Evolutionary conservation across 169 alveolate species (phyloP).

Genomic region (Fabrea salina): DNA sequence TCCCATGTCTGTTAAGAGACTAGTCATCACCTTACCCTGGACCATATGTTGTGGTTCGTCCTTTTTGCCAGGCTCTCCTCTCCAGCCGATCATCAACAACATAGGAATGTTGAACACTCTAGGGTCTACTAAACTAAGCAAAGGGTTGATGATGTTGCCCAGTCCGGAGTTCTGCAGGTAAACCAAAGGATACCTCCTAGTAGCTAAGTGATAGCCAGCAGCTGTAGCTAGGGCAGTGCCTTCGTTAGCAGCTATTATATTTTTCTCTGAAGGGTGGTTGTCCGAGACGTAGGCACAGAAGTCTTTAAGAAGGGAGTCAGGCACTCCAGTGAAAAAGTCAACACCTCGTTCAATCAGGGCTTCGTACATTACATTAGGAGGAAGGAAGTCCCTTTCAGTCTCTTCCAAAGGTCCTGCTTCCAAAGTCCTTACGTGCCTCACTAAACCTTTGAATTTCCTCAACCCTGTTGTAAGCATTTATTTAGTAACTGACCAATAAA

Average conservation of each 20-base stretch:
- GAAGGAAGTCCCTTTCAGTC: conserved; percentile 27
- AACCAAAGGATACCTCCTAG: conserved; percentile 68
- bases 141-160: conserved; percentile 76
- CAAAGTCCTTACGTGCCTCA: neutral
- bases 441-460: neutral
- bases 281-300: conserved; percentile 47
- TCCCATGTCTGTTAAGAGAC: conserved; percentile 65
- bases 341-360: conserved; percentile 49
- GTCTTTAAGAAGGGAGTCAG: conserved; percentile 70
- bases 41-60: conserved; percentile 79
- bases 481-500: no score
- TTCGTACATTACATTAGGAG: conserved; percentile 49
- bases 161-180: conserved; percentile 74
- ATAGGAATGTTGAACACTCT: conserved; percentile 74
- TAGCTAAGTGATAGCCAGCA: conserved; percentile 74
- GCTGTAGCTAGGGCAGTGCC: conserved; percentile 73
- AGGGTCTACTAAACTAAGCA: conserved; percentile 61
- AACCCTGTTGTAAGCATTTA: conserved; percentile 6
- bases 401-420: conserved; percentile 15
- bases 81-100: conserved; percentile 75
- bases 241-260: conserved; percentile 71
- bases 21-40: conserved; percentile 61
- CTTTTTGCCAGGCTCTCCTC: conserved; percentile 80
- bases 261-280: conserved; percentile 48
- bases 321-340: conserved; percentile 76